Evolutionary conservation across 1,284 basidiomycete genomes (phyloP), one percentile per base, ranked within the genome.

Genomic region (Microstroma glucosiphilum): DNA sequence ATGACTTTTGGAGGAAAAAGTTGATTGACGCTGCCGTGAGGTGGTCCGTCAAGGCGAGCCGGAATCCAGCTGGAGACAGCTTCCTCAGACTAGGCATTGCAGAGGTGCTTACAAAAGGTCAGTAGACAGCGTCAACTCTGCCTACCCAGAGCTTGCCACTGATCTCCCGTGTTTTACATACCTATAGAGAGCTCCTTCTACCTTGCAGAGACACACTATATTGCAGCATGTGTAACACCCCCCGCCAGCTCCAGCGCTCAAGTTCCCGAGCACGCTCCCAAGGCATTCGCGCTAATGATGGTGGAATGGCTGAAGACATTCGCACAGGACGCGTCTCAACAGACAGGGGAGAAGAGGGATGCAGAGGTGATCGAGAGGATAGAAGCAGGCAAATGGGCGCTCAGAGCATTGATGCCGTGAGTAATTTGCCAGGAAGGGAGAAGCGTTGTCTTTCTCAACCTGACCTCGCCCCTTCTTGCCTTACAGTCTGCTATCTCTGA

Each of bases 1-100:
- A 68, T 12, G 76, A 78, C 46, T 77, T 76, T 40, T 79, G 77
- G 77, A 54, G 77, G 9, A 75, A 77, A 37, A 78, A 78, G 60
- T 56, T 77, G 9, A 61, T 75, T 19, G 69, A 72, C 60, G 75
- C 76, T 1, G 73, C 76, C 11, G 65, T 77, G 56, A 76, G 74
- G 61, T 69, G 77, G 77, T 64, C 68, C 12, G 43, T 62, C 42
- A 65, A 68, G 30, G 65, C 69, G 1, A 60, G 62, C 8, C 57
- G 59, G 0, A 60, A 66, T n/a, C 56, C 70, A 1, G 63, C 69
- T 6, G 77, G 77, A 6, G 76, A 78, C 59, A 65, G 69, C 1
- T 57, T 66, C 59, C 58, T 79, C 37, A 63, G 73, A 12, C 60
- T 77, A 21, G 70, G 62, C 37, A 62, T 76, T 11, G 76, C 69